These are phyloP conservation scores for Mantamonas sphyraenae DNA, from an alignment of 78 protist species.

Conservation along the genomic window DNA sequence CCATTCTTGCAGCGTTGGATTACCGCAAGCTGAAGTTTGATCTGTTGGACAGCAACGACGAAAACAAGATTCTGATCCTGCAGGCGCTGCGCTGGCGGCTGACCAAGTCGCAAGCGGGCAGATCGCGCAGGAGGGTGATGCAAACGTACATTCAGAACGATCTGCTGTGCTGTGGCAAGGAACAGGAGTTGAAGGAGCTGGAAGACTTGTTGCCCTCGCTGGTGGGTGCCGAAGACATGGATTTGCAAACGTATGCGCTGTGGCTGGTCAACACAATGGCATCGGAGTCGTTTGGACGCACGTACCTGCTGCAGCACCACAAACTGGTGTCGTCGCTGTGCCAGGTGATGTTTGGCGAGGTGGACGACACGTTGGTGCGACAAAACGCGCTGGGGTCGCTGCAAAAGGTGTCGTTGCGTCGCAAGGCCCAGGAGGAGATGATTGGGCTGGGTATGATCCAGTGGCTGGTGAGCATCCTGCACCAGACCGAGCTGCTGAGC, in stretches of 20 bases:
- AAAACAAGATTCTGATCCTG: not conserved
- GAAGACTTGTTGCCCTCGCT: not conserved
- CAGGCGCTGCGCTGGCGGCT: constrained; percentile 33
- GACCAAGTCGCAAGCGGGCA: not conserved
- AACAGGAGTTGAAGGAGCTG: not conserved
- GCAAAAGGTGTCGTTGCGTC: constrained; percentile 16
- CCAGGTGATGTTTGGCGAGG: not conserved
- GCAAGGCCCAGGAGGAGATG: constrained; percentile 8
- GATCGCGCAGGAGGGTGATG: not conserved
- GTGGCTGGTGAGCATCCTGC: constrained; percentile 1
- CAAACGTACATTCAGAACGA: not conserved
- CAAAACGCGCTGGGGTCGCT: constrained; percentile 19
- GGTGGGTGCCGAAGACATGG: not conserved
- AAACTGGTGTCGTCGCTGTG: not conserved
- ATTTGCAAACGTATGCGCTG: not conserved
- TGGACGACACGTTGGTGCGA: not conserved
- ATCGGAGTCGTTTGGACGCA: not conserved
- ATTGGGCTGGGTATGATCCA: not conserved
- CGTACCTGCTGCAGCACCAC: not conserved
- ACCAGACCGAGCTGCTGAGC: not conserved
- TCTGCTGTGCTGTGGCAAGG: not conserved
- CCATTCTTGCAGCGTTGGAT: not conserved
- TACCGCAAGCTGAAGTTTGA: not conserved
- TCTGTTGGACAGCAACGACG: no score
- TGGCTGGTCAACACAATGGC: constrained; percentile 10